phyloP scores from a whole-genome alignment of 371 early-diverging fungal genomes.

The Zychaea mexicana region DNA sequence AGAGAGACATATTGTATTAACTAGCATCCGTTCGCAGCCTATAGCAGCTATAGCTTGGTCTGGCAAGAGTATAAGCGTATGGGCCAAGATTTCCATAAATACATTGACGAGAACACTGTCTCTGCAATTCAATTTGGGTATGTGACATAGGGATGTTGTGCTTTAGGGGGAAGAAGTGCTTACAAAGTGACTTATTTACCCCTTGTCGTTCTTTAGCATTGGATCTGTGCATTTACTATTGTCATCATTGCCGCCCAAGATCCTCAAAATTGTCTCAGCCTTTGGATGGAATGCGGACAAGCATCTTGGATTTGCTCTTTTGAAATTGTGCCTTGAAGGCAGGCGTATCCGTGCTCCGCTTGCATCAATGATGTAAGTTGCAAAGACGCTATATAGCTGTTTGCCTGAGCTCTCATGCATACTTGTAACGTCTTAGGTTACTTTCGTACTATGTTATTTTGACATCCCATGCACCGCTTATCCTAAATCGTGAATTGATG shows the following conservation, averaged over 20 bases:
- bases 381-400: not conserved
- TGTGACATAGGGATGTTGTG: not conserved
- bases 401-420: not conserved
- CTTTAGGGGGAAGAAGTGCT: too few species aligned
- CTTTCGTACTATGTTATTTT: constrained; percentile 29
- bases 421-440: constrained; percentile 14
- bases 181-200: constrained; percentile 20
- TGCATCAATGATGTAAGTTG: constrained; percentile 53
- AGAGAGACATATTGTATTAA: too few species aligned
- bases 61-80: constrained; percentile 47
- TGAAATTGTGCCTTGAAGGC: constrained; percentile 50
- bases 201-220: too few species aligned
- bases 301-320: constrained; percentile 56
- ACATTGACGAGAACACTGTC: constrained; percentile 38
- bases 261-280: constrained; percentile 51
- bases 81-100: constrained; percentile 37
- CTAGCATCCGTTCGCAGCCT: constrained; percentile 33
- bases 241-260: constrained; percentile 56
- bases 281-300: constrained; percentile 60
- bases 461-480: constrained; percentile 28
- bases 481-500: constrained; percentile 20
- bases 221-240: constrained; percentile 58
- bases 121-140: constrained; percentile 48
- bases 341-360: constrained; percentile 56
- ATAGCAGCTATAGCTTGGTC: constrained; percentile 40